phyloP scores from a whole-genome alignment of 306 rosid species.

The Mimosa bimucronata region DNA sequence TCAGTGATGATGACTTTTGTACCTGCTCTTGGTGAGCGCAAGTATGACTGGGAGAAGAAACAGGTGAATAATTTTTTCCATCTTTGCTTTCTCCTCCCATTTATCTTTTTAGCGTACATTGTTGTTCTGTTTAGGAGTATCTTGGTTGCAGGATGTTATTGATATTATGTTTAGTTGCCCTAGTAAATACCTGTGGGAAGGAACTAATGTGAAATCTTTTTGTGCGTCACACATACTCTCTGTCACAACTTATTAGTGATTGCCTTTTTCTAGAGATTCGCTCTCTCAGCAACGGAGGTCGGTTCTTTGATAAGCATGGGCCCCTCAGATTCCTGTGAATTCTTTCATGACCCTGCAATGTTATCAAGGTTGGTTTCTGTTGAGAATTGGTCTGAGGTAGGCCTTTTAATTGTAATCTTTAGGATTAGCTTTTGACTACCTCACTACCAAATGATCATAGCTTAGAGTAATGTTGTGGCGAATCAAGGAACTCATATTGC shows the following conservation, averaged over 20 bases:
- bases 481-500: conserved; percentile 26
- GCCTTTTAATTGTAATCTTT: conserved; percentile 5
- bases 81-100: conserved; percentile 3
- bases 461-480: conserved; percentile 23
- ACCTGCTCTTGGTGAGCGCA: conserved; percentile 63
- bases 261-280: conserved; percentile 60
- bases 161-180: conserved; percentile 15
- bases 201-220: conserved; percentile 32
- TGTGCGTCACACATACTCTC: conserved; percentile 13
- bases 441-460: conserved; percentile 28
- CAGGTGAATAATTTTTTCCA: conserved; percentile 39
- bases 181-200: conserved; percentile 8
- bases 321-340: conserved; percentile 81
- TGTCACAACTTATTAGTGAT: conserved; percentile 24
- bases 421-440: conserved; percentile 17
- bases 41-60: conserved; percentile 57
- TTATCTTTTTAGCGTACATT: not conserved
- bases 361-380: conserved; percentile 67
- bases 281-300: conserved; percentile 82
- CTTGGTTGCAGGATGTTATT: conserved; percentile 22
- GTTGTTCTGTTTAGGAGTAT: conserved; percentile 12
- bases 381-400: not conserved
- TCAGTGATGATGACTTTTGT: conserved; percentile 52
- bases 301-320: conserved; percentile 88
- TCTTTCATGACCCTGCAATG: conserved; percentile 94